Conservation (phyloP, 371 early-diverging fungal species). For the Haplosporangium sp. region DNA sequence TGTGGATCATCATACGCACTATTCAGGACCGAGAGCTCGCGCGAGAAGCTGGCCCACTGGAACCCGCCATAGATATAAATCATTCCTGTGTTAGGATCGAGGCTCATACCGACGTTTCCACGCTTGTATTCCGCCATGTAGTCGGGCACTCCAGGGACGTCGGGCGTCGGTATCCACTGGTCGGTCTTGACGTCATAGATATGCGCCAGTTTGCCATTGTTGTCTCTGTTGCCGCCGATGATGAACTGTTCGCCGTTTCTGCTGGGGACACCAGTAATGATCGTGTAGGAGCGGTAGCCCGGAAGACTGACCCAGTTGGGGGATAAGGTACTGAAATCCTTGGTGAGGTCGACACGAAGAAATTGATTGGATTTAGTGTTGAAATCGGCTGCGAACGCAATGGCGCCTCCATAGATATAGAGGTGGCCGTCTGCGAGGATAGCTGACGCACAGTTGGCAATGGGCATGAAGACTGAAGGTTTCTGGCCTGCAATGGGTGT, state of each 20-base stretch:
- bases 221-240: conserved; percentile 39
- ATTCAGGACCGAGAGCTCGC: conserved; percentile 24
- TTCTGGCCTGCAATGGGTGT: not conserved
- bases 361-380: conserved; percentile 33
- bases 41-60: conserved; percentile 4
- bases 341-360: conserved; percentile 33
- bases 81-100: conserved; percentile 24
- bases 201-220: conserved; percentile 17
- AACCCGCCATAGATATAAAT: conserved; percentile 36
- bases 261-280: conserved; percentile 29
- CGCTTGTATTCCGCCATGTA: conserved; percentile 29
- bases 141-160: conserved; percentile 2
- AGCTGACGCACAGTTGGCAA: conserved; percentile 28
- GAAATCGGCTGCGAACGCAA: not conserved
- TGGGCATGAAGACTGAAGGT: conserved; percentile 1
- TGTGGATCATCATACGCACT: not conserved
- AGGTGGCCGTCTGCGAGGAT: conserved; percentile 38
- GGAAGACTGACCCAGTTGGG: conserved; percentile 29
- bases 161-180: conserved; percentile 16
- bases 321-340: conserved; percentile 22
- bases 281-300: conserved; percentile 11
- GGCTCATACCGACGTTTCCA: conserved; percentile 28
- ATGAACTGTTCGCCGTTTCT: conserved; percentile 27
- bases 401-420: conserved; percentile 43
- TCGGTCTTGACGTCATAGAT: conserved; percentile 19